Base-by-base conservation (phyloP, 345 rosid species). In the Citrus cavaleriei region DNA sequence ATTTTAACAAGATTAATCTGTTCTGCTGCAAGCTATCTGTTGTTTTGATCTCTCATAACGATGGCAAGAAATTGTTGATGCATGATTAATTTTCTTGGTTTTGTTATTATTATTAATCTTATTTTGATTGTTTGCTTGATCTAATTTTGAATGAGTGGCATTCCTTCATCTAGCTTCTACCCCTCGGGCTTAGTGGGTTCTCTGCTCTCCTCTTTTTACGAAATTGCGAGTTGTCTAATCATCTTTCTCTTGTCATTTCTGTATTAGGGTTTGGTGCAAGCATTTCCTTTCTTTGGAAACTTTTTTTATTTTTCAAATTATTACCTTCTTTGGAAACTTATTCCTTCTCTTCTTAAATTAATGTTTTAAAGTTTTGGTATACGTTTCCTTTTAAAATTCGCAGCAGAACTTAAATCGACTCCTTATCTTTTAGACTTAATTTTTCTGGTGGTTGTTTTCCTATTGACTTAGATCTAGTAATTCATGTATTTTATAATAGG, bases 181-280 rank as follows among this genome's bases (percentile, higher is more conserved):
- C 0, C 46, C 7, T 32, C 49, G 77, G 65, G 49, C 55, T 70
- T 30, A 19, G 58, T 54, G 72, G 59, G 34, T 70, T 34, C 51
- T 46, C 51, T 46, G 51, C 61, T 70, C 49, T 46, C 54, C 1
- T 58, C 4, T 19, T 62, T 68, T 60, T 19, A 42, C 14, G 73
- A 16, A 9, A n/a, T 46, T 22, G 14, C 24, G 42, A 32, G 37
- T 25, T 35, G 66, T 77, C 74, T 57, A 40, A 69, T 77, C 35
- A 22, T 24, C 57, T 18, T 7, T 73, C 58, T 21, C 54, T 63
- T 12, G 38, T 54, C 34, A 5, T 59, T 68, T 55, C 18, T 38
- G 5, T 71, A 5, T 27, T 84, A 82, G 87, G 87, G 83, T 82
- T 82, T 62, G 72, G 38, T 55, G 28, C 25, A 57, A 28, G 19